Base-by-base conservation (phyloP, 139 green algal genomes). In the Picochlorum costavermella region DNA sequence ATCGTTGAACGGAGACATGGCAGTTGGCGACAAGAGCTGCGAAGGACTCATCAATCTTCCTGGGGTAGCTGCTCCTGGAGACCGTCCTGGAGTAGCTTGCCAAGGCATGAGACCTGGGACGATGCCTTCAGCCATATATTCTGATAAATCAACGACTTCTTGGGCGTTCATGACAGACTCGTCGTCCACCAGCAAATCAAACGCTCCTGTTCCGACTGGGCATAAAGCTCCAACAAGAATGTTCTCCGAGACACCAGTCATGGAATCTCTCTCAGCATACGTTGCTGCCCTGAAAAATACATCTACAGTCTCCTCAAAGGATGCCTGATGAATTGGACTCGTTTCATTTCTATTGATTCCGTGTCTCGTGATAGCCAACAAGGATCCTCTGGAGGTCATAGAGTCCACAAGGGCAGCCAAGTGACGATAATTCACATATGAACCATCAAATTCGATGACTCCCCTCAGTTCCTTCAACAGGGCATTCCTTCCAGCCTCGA, bases 381-480 rank as follows among this genome's bases (percentile, higher is more conserved):
- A 82, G 71, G 96, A 86, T 30, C 94, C 94, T n/a, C 86, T 73
- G 68, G 82, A 85, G 10, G 89, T 97, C 84, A 92, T 92, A 5
- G 79, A 71, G 62, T 92, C 84, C 65, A 83, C 90, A 67, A 98
- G 83, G 50, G 87, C 86, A 50, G 89, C 89, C 68, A 98, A 80
- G 80, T 98, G 92, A 50, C 90, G 77, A 84, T 96, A 98, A 79
- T 98, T 98, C 43, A 98, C 92, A 56, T 97, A 96, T 12, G 77
- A 90, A 40, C 91, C 94, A 71, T 99, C 94, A 76, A 98, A 98
- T 70, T 96, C 89, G 61, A 99, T 98, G n/a, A 99, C 94, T 63
- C 81, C 84, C 9, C 91, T 76, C 23, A 98, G 72, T 78, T 99
- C 94, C 72, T 89, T 92, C 31, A 97, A 77, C 61, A 98, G 83